A percentile compares a stretch with the other conserved stretches of the same genome.
phyloP scores from a whole-genome alignment of 2,329 filamentous ascomycete species.

The Aureobasidium mangrovei region DNA sequence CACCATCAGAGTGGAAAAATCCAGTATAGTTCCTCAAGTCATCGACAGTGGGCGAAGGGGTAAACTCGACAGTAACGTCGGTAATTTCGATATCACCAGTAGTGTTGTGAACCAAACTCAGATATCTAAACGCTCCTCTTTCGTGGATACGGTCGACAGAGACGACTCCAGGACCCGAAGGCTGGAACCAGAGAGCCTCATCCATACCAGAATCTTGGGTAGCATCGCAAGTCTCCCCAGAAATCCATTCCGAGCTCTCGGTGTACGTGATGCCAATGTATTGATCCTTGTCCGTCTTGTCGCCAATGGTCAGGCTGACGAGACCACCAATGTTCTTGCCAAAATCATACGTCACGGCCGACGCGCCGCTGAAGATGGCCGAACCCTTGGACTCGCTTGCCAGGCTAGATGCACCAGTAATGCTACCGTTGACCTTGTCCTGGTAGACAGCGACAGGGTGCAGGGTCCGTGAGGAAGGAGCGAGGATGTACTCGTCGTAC shows the following conservation, averaged over 20 bases:
- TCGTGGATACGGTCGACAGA: slow-evolving; percentile 34
- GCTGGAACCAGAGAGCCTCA: slow-evolving; percentile 40
- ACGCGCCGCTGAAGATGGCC: slow-evolving; percentile 28
- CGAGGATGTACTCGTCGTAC: slow-evolving; percentile 36
- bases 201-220: slow-evolving; percentile 41
- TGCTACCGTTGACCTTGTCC: slow-evolving; percentile 32
- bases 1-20: slow-evolving; percentile 34
- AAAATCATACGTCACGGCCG: slow-evolving; percentile 36
- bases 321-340: slow-evolving; percentile 34
- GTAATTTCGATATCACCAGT: slow-evolving; percentile 33
- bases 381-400: slow-evolving; percentile 23
- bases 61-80: slow-evolving; percentile 35
- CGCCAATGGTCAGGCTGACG: slow-evolving; percentile 29
- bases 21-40: slow-evolving; percentile 32
- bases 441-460: slow-evolving; percentile 31
- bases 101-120: slow-evolving; percentile 37
- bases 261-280: slow-evolving; percentile 37
- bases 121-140: slow-evolving; percentile 39
- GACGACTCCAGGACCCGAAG: slow-evolving; percentile 33
- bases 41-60: slow-evolving; percentile 35
- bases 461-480: slow-evolving; percentile 31
- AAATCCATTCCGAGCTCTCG: slow-evolving; percentile 42
- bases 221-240: slow-evolving; percentile 36
- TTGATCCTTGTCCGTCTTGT: slow-evolving; percentile 26
- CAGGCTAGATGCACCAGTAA: slow-evolving; percentile 29